A percentile compares a stretch with the other conserved stretches of the same genome.
These are phyloP conservation scores for Colletotrichum sp. DNA, from an alignment of 2,329 filamentous ascomycete species.

Conservation along the genomic window DNA sequence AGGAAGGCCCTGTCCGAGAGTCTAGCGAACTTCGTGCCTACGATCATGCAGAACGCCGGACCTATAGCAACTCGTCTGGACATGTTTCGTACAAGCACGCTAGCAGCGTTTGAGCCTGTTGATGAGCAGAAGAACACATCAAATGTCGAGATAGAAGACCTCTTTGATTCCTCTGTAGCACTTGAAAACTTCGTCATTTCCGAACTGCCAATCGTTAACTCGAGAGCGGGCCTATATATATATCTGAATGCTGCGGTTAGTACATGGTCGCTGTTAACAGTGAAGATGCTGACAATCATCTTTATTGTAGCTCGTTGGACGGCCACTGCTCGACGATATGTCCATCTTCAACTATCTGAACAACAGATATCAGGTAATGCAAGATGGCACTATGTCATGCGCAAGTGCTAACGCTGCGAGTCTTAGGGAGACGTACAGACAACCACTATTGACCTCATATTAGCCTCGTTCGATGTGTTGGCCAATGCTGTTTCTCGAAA, in stretches of 20 bases:
- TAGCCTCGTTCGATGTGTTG: conserved; percentile 88
- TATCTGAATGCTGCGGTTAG: conserved; percentile 82
- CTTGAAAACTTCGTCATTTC: conserved; percentile 59
- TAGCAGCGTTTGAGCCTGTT: conserved; percentile 59
- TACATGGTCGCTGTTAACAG: not conserved
- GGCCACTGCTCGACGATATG: conserved; percentile 83
- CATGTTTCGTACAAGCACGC: conserved; percentile 60
- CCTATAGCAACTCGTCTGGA: conserved; percentile 60
- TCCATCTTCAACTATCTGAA: conserved; percentile 81
- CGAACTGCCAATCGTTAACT: conserved; percentile 75
- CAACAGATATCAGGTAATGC: conserved; percentile 77
- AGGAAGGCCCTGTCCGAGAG: conserved; percentile 56
- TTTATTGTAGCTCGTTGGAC: conserved; percentile 73
- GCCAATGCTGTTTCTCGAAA: conserved; percentile 81
- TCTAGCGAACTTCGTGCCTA: conserved; percentile 58
- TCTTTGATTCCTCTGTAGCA: conserved; percentile 61
- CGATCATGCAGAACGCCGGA: conserved; percentile 61
- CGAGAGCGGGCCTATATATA: conserved; percentile 82
- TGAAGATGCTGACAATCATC: conserved; percentile 26
- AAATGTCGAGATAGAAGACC: conserved; percentile 59
- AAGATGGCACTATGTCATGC: not conserved
- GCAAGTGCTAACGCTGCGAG: not conserved
- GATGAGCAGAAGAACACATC: conserved; percentile 56
- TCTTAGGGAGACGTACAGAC: conserved; percentile 75
- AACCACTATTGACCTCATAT: conserved; percentile 81